Base-by-base conservation (phyloP, 495 filamentous ascomycete species). In the Endocarpon pusillum region DNA sequence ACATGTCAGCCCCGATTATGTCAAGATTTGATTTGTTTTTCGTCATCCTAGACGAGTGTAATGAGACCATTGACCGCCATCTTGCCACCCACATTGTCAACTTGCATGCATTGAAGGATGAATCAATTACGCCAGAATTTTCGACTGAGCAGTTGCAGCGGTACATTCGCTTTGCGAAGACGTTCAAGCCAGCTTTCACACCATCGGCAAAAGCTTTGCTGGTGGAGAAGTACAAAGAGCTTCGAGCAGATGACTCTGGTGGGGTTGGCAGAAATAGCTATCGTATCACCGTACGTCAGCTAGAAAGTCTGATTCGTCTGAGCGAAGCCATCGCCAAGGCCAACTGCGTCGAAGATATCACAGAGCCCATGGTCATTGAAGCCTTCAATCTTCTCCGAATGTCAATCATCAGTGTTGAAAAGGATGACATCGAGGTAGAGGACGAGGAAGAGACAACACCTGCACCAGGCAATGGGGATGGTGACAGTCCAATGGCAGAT, bases 1-100 rank as follows among this genome's bases (percentile, higher is more conserved):
- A 99, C 60, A 93, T 99, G 77, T 81, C 73, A 21, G 91, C 89
- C 12, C 89, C 89, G 36, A 99, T 99, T 55, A 96, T 99, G 89
- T 86, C 78, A 30, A 78, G 89, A 58, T 99, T 99, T 60, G 89
- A 99, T 58, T 64, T 99, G 12, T 99, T 99, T 67, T 99, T 99
- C 51, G 85, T 99, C 41, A 79, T 99, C 30, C 75, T 94, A 2
- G 89, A 99, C 49, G 89, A 99, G 45, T 94, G 87, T 51, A 89
- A 94, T 47, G 89, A 96, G 55, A 53, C 61, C 12, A 72, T 92
- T 16, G 89, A 99, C 48, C 79, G 85, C 36, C 81, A 85, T 42
- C 64, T 97, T 0, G 91, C 89, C 0, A 66, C 83, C 39, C 89
- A 99, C 49, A 99, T 99, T 43, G 86, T 99, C 42, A 76, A 76